Evolutionary conservation across 768 basidiomycete species (phyloP), one percentile per base, ranked within the genome.

Genomic region (Suillus hirtellus): DNA sequence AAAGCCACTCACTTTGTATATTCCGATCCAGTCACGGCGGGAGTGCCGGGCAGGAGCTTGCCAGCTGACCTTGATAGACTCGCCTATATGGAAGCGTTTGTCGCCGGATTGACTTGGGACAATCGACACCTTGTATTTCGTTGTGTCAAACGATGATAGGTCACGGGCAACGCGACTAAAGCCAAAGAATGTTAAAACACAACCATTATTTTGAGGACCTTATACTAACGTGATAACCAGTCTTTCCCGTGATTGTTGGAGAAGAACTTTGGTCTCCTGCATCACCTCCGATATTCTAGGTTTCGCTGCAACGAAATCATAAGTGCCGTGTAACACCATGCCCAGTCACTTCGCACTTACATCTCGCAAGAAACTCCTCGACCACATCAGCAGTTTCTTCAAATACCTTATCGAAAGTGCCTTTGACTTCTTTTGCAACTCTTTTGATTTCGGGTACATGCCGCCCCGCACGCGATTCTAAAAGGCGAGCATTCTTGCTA

Each of bases 371-470:
- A 75, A 99, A 95, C 59, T 97, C 96, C 74, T 98, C 96, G 17
- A 99, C 87, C 17, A 84, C 93, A 60, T 96, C 94, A 0, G 92
- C 88, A 9, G 96, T 95, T 74, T 96, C 95, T 67, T 95, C 94
- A 66, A 93, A 94, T 21, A 97, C 96, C 76, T 95, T 96, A 66
- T 96, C 95, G 71, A 99, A 90, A 0, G 93, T 96, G 15, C 94
- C 96, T 69, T 89, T 91, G 65, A 99, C 94, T 75, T 96, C 96
- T 68, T 86, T 85, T 10, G 92, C 95, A n/a, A 89, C 87, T 35
- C 92, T 83, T 74, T 84, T 84, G 64, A 98, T 83, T 69, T 93
- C 90, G 1, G 92, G 92, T 8, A 86, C 92, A 75, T 95, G 92
- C 56, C 83, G 84, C n/a, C 86, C 89, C 12, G 92, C 92, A 37